Conservation (phyloP, 2,329 filamentous ascomycete species). For the Cadophora gregata region DNA sequence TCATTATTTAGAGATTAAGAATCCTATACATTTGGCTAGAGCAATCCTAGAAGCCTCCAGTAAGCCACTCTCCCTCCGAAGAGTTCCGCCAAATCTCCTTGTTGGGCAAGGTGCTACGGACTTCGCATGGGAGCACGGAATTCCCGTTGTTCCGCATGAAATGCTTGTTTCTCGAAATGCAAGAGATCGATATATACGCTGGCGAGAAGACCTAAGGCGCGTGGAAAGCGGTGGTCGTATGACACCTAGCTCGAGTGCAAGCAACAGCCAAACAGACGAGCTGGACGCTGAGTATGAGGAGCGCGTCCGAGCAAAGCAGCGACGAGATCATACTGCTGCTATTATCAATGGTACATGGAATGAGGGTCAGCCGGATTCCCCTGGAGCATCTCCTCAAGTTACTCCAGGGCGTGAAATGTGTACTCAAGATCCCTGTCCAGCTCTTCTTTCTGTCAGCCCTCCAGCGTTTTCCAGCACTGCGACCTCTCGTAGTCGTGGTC, state of each 20-base stretch:
- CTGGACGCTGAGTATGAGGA: constrained; percentile 41
- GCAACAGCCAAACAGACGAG: constrained; percentile 38
- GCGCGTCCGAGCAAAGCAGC: constrained; percentile 40
- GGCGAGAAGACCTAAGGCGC: constrained; percentile 74
- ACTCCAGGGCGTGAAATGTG: constrained; percentile 30
- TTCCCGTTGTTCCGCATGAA: constrained; percentile 76
- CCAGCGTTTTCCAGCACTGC: constrained; percentile 14
- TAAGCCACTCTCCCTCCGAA: constrained; percentile 78
- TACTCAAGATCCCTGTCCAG: constrained; percentile 26
- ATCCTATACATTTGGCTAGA: constrained; percentile 88
- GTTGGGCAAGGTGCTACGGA: constrained; percentile 83
- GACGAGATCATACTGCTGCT: constrained; percentile 58
- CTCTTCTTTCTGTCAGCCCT: constrained; percentile 23
- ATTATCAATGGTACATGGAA: constrained; percentile 65
- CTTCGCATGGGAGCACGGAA: constrained; percentile 82
- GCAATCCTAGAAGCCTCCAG: constrained; percentile 80
- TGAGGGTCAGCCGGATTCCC: constrained; percentile 66
- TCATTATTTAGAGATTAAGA: constrained; percentile 75
- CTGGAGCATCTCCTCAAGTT: constrained; percentile 42
- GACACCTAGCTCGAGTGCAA: constrained; percentile 38
- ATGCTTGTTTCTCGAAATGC: constrained; percentile 81
- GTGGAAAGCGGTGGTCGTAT: constrained; percentile 56
- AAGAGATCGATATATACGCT: constrained; percentile 77
- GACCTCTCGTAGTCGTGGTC: constrained; percentile 26
- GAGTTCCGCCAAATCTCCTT: constrained; percentile 91